phyloP scores from a whole-genome alignment of 2,329 filamentous ascomycete genomes.

The Cladosporium colombiae region DNA sequence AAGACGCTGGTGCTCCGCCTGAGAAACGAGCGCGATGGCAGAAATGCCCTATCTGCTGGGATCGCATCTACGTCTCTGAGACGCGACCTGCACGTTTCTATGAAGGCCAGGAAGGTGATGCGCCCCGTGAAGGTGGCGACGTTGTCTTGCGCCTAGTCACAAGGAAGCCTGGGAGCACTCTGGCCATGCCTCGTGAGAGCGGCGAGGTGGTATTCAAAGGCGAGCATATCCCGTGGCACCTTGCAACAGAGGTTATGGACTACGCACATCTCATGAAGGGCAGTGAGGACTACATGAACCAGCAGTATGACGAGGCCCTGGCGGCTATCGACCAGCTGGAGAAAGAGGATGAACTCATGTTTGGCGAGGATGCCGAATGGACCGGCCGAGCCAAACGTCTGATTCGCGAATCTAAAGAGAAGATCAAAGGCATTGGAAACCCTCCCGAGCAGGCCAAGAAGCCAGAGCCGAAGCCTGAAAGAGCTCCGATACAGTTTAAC shows the following conservation, averaged over 20 bases:
- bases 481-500: slow-evolving; percentile 53
- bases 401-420: slow-evolving; percentile 75
- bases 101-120: slow-evolving; percentile 77
- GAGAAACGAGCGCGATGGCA: slow-evolving; percentile 80
- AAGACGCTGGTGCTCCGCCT: slow-evolving; percentile 64
- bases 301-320: slow-evolving; percentile 79
- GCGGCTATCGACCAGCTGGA: slow-evolving; percentile 73
- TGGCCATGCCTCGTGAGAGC: slow-evolving; percentile 83
- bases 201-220: slow-evolving; percentile 67
- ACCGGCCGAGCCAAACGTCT: slow-evolving; percentile 77
- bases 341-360: slow-evolving; percentile 86
- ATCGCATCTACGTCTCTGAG: slow-evolving; percentile 88
- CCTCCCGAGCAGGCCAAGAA: slow-evolving; percentile 58
- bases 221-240: slow-evolving; percentile 90
- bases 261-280: slow-evolving; percentile 96
- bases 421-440: slow-evolving; percentile 66
- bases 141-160: slow-evolving; percentile 86
- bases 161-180: slow-evolving; percentile 74
- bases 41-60: slow-evolving; percentile 95
- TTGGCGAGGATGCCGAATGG: slow-evolving; percentile 92
- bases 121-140: slow-evolving; percentile 82
- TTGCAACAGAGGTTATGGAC: slow-evolving; percentile 89
- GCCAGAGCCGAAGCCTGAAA: slow-evolving; percentile 39
- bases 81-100: slow-evolving; percentile 90
- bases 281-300: slow-evolving; percentile 80